phyloP scores from a whole-genome alignment of 1,139 yeast species.

The Arxiozyma slooffiae region DNA sequence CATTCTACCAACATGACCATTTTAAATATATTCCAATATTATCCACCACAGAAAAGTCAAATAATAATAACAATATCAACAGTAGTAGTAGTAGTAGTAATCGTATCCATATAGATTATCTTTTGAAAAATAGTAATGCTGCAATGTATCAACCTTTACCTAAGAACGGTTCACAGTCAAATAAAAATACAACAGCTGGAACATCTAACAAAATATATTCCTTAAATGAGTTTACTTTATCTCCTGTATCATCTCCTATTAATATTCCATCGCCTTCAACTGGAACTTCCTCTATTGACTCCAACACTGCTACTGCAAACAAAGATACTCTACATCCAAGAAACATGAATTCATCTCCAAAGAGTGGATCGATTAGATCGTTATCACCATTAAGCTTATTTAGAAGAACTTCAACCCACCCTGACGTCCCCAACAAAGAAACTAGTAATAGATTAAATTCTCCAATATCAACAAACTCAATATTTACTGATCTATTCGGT shows the following conservation, averaged over 20 bases:
- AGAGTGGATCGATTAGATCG: slow-evolving; percentile 17
- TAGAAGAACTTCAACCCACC: slow-evolving; percentile 36
- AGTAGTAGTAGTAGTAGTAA: too few relatives aligned
- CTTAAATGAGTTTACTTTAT: slow-evolving; percentile 3
- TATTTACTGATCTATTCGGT: slow-evolving; percentile 23
- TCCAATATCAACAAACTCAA: slow-evolving; percentile 9
- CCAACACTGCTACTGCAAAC: not conserved
- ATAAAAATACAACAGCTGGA: not conserved
- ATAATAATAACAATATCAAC: slow-evolving; percentile 4
- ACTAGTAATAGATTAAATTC: too few relatives aligned
- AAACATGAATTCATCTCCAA: slow-evolving; percentile 5
- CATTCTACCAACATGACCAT: slow-evolving; percentile 49
- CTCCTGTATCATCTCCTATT: slow-evolving; percentile 4
- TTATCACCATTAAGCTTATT: slow-evolving; percentile 34
- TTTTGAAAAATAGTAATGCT: slow-evolving; percentile 24
- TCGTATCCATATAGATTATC: slow-evolving; percentile 9
- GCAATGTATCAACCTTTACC: slow-evolving; percentile 21
- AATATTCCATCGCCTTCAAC: not conserved
- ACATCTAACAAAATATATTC: not conserved
- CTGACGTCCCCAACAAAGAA: slow-evolving; percentile 4
- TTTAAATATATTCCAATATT: not conserved
- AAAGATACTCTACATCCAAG: slow-evolving; percentile 3
- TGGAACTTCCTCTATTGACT: not conserved
- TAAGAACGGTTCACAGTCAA: not conserved
- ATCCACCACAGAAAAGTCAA: slow-evolving; percentile 8